Conservation (phyloP, 164 flowering plant genomes). For the Paratinospora sagittata region DNA sequence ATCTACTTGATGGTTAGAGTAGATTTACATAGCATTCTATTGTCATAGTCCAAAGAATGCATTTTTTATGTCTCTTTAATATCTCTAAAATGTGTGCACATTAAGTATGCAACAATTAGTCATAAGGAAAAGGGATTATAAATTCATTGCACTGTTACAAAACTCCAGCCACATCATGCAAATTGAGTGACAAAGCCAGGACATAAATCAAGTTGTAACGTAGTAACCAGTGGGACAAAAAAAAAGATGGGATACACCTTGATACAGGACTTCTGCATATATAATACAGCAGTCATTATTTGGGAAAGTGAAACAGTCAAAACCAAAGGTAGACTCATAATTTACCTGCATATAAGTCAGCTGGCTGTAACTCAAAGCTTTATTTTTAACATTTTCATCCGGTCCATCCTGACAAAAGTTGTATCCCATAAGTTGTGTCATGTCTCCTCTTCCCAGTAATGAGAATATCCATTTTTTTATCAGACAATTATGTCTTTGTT, state of each 20-base stretch:
- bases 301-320: neutral
- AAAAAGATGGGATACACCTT: neutral
- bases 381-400: constrained; percentile 56
- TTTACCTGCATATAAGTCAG: constrained; percentile 90
- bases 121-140: no score
- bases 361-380: constrained; percentile 75
- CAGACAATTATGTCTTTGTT: constrained; percentile 3
- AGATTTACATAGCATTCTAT: no score
- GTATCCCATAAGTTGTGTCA: neutral
- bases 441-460: neutral
- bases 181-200: neutral
- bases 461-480: neutral
- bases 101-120: no score
- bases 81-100: no score
- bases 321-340: neutral
- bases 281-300: neutral
- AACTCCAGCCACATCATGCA: no score
- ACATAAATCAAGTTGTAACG: neutral
- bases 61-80: no score
- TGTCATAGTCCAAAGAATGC: no score
- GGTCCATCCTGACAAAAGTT: constrained; percentile 70
- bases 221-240: neutral
- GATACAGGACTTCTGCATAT: neutral
- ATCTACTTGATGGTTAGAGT: no score
- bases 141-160: no score